phyloP scores from a whole-genome alignment of 805 yeast species.

The Scheffersomyces coipomensis region DNA sequence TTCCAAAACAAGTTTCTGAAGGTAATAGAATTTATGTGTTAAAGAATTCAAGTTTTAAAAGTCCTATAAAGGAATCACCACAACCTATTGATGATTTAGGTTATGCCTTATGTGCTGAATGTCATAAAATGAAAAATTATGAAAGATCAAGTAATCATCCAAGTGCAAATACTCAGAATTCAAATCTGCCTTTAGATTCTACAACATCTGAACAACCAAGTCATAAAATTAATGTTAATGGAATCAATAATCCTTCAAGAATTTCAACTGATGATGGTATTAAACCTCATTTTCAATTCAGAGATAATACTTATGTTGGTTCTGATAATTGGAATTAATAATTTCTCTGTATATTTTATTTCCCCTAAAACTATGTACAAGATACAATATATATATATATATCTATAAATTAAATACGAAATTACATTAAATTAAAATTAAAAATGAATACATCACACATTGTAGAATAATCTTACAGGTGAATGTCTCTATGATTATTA shows the following conservation, averaged over 20 bases:
- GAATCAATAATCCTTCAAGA: neutral
- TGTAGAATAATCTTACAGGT: too few relatives aligned
- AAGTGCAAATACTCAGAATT: neutral
- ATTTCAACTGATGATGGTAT: neutral
- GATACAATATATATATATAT: neutral
- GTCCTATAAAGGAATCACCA: neutral
- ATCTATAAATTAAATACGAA: neutral
- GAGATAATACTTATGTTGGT: neutral
- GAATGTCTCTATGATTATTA: neutral
- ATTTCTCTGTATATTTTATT: neutral
- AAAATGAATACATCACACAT: too few relatives aligned
- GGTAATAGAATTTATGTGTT: neutral
- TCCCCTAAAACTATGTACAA: neutral
- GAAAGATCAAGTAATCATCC: neutral
- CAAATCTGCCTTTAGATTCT: neutral
- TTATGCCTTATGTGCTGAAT: neutral
- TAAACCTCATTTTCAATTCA: neutral
- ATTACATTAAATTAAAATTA: too few relatives aligned
- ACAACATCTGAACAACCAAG: neutral
- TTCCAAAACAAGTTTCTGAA: neutral
- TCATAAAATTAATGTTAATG: too few relatives aligned
- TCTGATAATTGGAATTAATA: slow-evolving; percentile 6
- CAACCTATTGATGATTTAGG: neutral
- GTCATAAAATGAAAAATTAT: neutral
- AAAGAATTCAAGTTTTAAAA: neutral